phyloP scores from a whole-genome alignment of 306 rosid genomes.

The Malus asiatica region DNA sequence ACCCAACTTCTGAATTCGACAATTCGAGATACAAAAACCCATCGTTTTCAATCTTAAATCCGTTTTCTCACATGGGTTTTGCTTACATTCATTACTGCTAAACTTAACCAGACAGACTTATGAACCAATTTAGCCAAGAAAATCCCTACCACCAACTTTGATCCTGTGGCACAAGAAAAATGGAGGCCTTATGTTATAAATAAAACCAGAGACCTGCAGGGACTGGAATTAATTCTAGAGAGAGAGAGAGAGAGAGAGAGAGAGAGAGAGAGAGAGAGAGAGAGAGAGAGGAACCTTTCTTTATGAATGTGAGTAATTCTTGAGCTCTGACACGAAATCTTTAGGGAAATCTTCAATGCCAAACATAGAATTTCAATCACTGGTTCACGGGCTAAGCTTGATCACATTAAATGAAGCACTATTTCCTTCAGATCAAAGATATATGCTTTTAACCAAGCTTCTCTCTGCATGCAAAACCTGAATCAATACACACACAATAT shows the following conservation, averaged over 20 bases:
- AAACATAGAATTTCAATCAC: conserved; percentile 15
- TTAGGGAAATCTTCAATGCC: conserved; percentile 20
- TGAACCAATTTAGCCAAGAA: not conserved
- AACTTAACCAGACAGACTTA: not conserved
- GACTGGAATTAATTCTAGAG: not conserved
- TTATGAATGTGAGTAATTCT: conserved; percentile 2
- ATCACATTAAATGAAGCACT: conserved; percentile 35
- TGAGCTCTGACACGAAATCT: conserved; percentile 25
- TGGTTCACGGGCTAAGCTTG: conserved; percentile 36
- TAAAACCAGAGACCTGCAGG: not conserved
- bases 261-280: not conserved
- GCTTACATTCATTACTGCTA: not conserved
- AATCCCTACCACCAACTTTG: conserved; percentile 4
- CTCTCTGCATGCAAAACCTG: conserved; percentile 10
- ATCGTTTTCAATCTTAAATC: not conserved
- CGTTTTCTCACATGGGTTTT: not conserved
- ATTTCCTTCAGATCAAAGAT: conserved; percentile 18
- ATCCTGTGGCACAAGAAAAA: conserved; percentile 6
- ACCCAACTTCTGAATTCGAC: conserved; percentile 2
- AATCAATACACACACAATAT: not conserved
- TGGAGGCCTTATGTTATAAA: not conserved
- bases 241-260: not conserved
- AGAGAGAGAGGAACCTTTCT: not conserved
- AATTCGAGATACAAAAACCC: not conserved
- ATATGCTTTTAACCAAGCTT: not conserved